phyloP scores from a whole-genome alignment of 345 rosid genomes.

The Stellera chamaejasme region DNA sequence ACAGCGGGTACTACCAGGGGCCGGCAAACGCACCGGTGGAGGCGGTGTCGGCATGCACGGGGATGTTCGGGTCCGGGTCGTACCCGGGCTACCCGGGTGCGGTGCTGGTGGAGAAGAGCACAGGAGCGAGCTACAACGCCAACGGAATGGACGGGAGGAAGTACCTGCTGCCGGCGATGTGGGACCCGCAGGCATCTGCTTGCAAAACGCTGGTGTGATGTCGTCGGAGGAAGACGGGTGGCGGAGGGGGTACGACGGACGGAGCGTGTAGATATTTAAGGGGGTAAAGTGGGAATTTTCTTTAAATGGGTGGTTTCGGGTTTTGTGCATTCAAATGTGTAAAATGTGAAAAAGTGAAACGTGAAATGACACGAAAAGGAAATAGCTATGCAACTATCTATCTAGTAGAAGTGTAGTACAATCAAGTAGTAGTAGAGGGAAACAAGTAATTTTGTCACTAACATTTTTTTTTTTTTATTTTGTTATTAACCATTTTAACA shows the following conservation, averaged over 20 bases:
- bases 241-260: neutral
- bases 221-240: neutral
- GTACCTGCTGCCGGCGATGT: slow-evolving; percentile 61
- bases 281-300: no score
- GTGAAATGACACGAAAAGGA: no score
- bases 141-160: slow-evolving; percentile 55
- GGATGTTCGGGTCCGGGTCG: slow-evolving; percentile 63
- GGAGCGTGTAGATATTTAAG: no score
- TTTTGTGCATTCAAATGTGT: no score
- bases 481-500: no score
- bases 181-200: slow-evolving; percentile 40
- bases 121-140: slow-evolving; percentile 76
- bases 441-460: no score
- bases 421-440: no score
- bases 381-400: no score
- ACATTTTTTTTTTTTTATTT: no score
- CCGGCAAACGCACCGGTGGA: slow-evolving; percentile 62
- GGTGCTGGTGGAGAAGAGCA: slow-evolving; percentile 34
- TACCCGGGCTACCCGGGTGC: slow-evolving; percentile 72
- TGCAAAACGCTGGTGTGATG: slow-evolving; percentile 50
- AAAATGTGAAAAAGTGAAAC: no score
- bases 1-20: slow-evolving; percentile 71
- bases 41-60: slow-evolving; percentile 76
- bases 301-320: no score
- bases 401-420: no score